Evolutionary conservation across 768 basidiomycete genomes (phyloP), one percentile per base, ranked within the genome.

Genomic region (Rhodotorula toruloides): DNA sequence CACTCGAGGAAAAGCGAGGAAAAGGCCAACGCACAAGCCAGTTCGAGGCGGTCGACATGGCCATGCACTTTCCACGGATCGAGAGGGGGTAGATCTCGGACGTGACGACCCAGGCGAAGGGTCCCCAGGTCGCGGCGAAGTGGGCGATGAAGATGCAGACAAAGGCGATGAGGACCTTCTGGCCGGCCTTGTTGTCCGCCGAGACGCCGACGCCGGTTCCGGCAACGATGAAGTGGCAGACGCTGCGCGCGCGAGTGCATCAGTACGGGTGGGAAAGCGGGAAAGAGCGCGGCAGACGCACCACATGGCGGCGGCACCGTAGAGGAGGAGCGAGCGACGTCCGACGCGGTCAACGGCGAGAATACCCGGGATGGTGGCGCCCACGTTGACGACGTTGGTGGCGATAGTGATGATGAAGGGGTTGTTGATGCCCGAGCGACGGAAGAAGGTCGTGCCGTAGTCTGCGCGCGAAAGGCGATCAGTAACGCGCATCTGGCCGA

Each of bases 231-330:
- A 81, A 89, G 78, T 92, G 88, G 81, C 88, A 90, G 72, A 90
- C 65, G 70, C 83, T 80, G n/a, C n/a, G n/a, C n/a, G n/a, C n/a
- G n/a, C n/a, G n/a, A n/a, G n/a, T n/a, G n/a, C n/a, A n/a, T n/a
- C n/a, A n/a, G n/a, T n/a, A n/a, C n/a, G n/a, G n/a, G n/a, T n/a
- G n/a, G n/a, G n/a, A n/a, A n/a, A n/a, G n/a, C n/a, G n/a, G n/a
- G n/a, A n/a, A n/a, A n/a, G n/a, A n/a, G n/a, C n/a, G n/a, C n/a
- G n/a, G n/a, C n/a, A n/a, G n/a, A n/a, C n/a, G n/a, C n/a, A n/a
- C n/a, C n/a, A n/a, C 90, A 91, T 92, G 53, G 86, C 85, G 58
- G 81, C 77, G 29, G 90, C 89, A 74, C 91, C 91, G 67, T 84
- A 81, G 74, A 90, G 80, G 60, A 91, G 83, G 54, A 91, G 83